Evolutionary conservation across 2,329 filamentous ascomycete genomes (phyloP), one percentile per base, ranked within the genome.

Genomic region (Nectriaceae sp.): DNA sequence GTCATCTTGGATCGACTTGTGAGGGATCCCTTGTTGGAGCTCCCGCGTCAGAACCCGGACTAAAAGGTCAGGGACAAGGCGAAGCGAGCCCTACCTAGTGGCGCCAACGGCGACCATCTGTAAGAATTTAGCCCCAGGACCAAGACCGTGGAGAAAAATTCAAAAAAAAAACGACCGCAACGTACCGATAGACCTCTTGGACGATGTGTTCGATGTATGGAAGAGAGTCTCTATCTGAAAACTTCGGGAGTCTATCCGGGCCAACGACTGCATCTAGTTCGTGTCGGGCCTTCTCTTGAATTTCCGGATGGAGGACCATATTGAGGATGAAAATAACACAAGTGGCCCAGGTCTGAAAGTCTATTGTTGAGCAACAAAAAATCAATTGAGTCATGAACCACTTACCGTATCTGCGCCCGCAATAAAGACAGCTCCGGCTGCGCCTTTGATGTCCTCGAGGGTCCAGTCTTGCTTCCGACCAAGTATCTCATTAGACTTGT

Each of bases 1-100:
- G 54, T 85, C 82, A 49, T 84, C 80, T 44, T 76, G 63, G 3
- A 76, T 70, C 11, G 78, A 72, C 50, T 70, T 75, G 63, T 84
- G 82, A 10, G 82, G 81, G 43, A 84, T 79, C 4, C 64, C 64
- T 64, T 39, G 33, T 37, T 20, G 26, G 36, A 21, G 21, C 26
- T 40, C 26, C 21, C 38, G 33, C 21, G 40, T 60, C 38, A 60
- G 46, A 42, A 40, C 11, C 44, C 16, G 11, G 20, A 24, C 11
- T 38, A n/a, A 22, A n/a, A n/a, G 8, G 24, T 13, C 20, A n/a
- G 24, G 20, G 31, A 37, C 38, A 24, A 18, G 33, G 36, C 42
- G 33, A 33, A 21, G 22, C 13, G 33, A 44, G 36, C 40, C 55
- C 53, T 49, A 64, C 75, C 77, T 11, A 78, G 63, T 11, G 76